These are phyloP conservation scores for Ogataea wickerhamii DNA, from an alignment of 805 yeast species.

Conservation along the genomic window DNA sequence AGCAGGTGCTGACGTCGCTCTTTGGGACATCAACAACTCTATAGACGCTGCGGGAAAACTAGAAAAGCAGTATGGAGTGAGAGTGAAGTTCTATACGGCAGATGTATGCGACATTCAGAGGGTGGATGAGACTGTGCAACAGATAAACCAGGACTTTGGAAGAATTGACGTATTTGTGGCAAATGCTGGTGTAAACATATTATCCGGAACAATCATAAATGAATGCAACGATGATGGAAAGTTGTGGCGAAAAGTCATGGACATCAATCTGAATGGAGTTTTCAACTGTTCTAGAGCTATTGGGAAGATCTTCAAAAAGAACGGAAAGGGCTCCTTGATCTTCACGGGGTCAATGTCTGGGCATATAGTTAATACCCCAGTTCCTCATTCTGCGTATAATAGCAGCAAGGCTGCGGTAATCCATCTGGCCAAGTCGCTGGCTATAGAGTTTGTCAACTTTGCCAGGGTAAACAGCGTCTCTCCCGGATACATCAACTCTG, in stretches of 20 bases:
- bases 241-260: conserved; percentile 46
- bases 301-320: conserved; percentile 43
- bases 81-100: conserved; percentile 18
- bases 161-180: conserved; percentile 41
- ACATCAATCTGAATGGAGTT: conserved; percentile 48
- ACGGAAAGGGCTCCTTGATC: conserved; percentile 41
- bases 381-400: conserved; percentile 44
- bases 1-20: conserved; percentile 41
- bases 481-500: conserved; percentile 48
- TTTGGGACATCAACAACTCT: conserved; percentile 39
- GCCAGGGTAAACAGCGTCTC: conserved; percentile 46
- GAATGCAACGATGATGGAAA: conserved; percentile 20
- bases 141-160: conserved; percentile 37
- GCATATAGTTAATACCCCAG: conserved; percentile 47
- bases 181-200: conserved; percentile 38
- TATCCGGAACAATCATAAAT: conserved; percentile 23
- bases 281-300: conserved; percentile 49
- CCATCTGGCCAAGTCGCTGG: conserved; percentile 41
- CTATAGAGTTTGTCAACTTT: conserved; percentile 43
- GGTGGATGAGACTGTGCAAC: conserved; percentile 30
- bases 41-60: conserved; percentile 32
- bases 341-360: conserved; percentile 51
- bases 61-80: conserved; percentile 37
- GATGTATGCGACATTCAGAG: conserved; percentile 32
- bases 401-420: conserved; percentile 45